Evolutionary conservation across 371 early-diverging fungal species (phyloP), one percentile per base, ranked within the genome.

Genomic region (Chytridium lagenaria): DNA sequence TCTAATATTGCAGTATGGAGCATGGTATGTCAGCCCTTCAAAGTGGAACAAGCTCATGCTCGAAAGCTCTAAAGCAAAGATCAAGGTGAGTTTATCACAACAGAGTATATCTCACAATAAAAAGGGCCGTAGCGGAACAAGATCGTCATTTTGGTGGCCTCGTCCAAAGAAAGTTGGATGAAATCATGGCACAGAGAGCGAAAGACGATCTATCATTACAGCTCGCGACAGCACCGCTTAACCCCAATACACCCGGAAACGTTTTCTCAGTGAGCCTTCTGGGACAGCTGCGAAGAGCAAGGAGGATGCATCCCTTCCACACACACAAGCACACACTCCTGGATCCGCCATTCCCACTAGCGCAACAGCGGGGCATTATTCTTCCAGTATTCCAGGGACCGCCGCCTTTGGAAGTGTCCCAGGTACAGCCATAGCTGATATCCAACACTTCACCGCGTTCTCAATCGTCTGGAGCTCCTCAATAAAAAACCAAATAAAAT

Each of bases 121-220:
- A 70, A 34, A 61, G 70, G 51, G 44, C 33, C 7, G 26, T 38
- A 0, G 37, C 51, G 19, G 5, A 19, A 39, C 40, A 36, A 2
- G n/a, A 59, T 1, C 52, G 49, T 15, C 63, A 68, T 10, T 75
- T 78, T 59, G 74, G 78, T 15, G 77, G 82, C 28, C 73, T 79
- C 23, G 82, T 82, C 5, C 82, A 82, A 61, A 40, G 75, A 50
- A 78, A 78, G 55, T 75, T 82, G 22, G 80, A 82, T 59, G 75
- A 77, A 40, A 79, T 80, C 38, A 69, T 68, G 52, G 59, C 72
- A 5, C 23, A 51, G 5, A 70, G 78, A 12, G 75, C 78, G 12
- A 74, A 74, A 22, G 75, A 74, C 28, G 77, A 74, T 22, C 30
- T 67, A 16, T 34, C 40, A 22, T 50, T 73, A 26, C 72, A 72